Evolutionary conservation across 1,139 yeast species (phyloP), one percentile per base, ranked within the genome.

Genomic region (Eremothecium cymbalariae): DNA sequence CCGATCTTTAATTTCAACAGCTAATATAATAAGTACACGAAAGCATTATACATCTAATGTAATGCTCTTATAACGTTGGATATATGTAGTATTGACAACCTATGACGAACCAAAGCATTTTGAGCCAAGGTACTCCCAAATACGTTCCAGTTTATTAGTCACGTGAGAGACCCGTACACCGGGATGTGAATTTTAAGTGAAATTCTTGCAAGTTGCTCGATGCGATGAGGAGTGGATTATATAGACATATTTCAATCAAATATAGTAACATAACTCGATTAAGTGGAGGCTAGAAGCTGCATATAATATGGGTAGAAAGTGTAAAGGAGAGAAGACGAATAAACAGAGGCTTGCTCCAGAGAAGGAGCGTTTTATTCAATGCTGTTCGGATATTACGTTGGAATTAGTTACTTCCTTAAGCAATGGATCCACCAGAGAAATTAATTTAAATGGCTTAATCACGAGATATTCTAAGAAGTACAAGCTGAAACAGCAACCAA

Each of bases 331-430:
- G 17, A 57, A 53, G 44, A 57, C 50, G 11, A 59, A 62, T 28
- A 74, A 73, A 54, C 78, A 70, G 44, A 77, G 77, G 50, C 63
- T 74, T 32, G 79, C 83, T 8, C 86, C 90, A 1, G 97, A 88
- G 57, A 86, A 83, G 62, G 98, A 90, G 63, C 69, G 97, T 42
- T 90, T 90, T 53, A 63, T 90, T 32, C 90, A 83, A 56, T 84
- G 95, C 56, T 86, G 96, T 60, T 83, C 94, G 11, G 98, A 88
- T 51, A 83, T 90, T 34, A 83, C 96, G 1, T 64, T 83, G 33
- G 97, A 88, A 57, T 69, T 90, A 33, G 94, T 90, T 20, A 74
- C 80, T 14, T 79, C 94, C 7, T 66, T 86, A 26, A 77, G 57
- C 2, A 44, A 52, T 3, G 52, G 55, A 6, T 70, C 74, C 27